Evolutionary conservation across 1,139 yeast species (phyloP).

Genomic region (Lodderomyces pseudojiufengensis): DNA sequence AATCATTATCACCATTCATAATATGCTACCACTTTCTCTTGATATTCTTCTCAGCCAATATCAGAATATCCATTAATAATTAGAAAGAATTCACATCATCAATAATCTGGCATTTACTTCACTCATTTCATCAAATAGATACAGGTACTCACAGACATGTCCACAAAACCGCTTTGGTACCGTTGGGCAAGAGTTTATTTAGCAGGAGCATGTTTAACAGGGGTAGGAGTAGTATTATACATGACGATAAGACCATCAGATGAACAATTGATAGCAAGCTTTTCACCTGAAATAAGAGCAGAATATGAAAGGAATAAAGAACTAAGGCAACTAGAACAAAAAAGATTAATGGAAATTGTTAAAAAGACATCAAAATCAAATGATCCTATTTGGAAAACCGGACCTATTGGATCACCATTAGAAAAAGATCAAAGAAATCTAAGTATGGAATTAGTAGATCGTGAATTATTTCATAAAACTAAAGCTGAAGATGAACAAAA

Average conservation of each 20-base stretch:
- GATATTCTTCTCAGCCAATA: no score
- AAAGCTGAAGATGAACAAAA: constrained; percentile 41
- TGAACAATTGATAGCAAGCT: constrained; percentile 65
- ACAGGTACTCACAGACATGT: constrained; percentile 9
- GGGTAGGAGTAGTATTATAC: constrained; percentile 62
- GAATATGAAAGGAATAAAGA: constrained; percentile 68
- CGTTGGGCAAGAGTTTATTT: constrained; percentile 60
- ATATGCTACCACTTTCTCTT: no score
- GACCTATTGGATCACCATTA: constrained; percentile 64
- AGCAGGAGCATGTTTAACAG: constrained; percentile 60
- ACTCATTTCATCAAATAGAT: no score
- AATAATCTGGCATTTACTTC: no score
- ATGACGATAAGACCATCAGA: constrained; percentile 80
- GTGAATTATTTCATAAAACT: constrained; percentile 47
- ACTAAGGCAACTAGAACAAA: constrained; percentile 62
- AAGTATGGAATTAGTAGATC: constrained; percentile 41
- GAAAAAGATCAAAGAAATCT: constrained; percentile 37
- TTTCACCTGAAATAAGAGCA: constrained; percentile 80
- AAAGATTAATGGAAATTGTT: constrained; percentile 63
- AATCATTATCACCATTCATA: no score
- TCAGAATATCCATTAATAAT: no score
- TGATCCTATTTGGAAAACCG: constrained; percentile 82
- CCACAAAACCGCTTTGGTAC: constrained; percentile 42
- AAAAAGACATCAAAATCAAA: constrained; percentile 57
- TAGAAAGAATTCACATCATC: no score